Evolutionary conservation across 2,329 filamentous ascomycete species (phyloP).

Genomic region (Alternaria arbusti): DNA sequence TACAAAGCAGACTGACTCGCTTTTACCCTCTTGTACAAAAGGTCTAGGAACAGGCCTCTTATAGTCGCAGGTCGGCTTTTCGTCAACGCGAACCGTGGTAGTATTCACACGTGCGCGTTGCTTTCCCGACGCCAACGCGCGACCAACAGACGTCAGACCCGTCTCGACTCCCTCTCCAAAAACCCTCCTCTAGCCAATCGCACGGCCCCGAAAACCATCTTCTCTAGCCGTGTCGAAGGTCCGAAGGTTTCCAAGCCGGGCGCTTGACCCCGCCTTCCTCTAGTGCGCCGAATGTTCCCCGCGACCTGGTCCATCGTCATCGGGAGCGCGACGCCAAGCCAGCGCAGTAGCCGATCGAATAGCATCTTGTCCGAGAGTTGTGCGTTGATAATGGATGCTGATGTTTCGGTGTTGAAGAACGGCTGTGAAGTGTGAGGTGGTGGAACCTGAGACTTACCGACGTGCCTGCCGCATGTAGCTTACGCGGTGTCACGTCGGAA

Average conservation of each 20-base stretch:
- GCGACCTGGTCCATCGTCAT: slow-evolving; percentile 4
- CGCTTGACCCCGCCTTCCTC: slow-evolving; percentile 27
- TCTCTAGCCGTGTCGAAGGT: slow-evolving; percentile 28
- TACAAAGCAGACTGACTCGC: not conserved
- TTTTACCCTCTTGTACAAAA: not conserved
- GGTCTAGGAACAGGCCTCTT: not conserved
- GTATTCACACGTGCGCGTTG: not conserved
- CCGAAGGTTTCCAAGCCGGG: slow-evolving; percentile 16
- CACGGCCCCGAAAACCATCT: not conserved
- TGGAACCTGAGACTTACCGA: not conserved
- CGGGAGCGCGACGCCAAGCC: slow-evolving; percentile 9
- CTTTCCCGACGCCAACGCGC: slow-evolving; percentile 19
- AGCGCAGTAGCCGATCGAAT: slow-evolving; percentile 7
- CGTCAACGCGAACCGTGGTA: not conserved
- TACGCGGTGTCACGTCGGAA: not conserved
- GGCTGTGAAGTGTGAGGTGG: not conserved
- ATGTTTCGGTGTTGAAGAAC: not conserved
- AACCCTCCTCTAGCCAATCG: slow-evolving; percentile 21
- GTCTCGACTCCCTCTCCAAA: not conserved
- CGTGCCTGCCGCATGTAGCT: not conserved
- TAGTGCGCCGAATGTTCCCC: slow-evolving; percentile 31
- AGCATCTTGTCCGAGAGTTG: not conserved
- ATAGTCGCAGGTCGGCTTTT: not conserved
- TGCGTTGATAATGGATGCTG: not conserved
- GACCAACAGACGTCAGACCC: slow-evolving; percentile 15